Conservation (phyloP, 495 filamentous ascomycete species). For the Xylaria curta region DNA sequence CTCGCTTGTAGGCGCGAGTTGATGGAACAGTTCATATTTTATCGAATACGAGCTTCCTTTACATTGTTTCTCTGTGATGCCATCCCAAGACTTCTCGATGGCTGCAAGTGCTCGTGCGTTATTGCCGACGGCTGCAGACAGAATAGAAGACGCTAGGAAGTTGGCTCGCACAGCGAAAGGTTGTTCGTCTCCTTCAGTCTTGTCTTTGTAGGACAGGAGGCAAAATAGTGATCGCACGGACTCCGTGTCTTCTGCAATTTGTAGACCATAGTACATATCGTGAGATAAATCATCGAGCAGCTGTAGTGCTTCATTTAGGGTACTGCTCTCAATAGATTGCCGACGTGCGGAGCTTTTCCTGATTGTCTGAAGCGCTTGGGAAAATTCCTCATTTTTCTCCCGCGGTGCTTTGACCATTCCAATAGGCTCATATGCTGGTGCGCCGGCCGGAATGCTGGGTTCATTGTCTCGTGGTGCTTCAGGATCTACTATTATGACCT, state of each 20-base stretch:
- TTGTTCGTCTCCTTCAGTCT: constrained; percentile 24
- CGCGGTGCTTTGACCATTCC: constrained; percentile 57
- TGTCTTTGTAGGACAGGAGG: constrained; percentile 40
- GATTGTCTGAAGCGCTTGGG: constrained; percentile 50
- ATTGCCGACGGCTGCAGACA: constrained; percentile 65
- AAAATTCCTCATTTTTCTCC: constrained; percentile 48
- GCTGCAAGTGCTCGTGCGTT: constrained; percentile 64
- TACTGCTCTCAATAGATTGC: constrained; percentile 15
- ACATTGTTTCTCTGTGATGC: constrained; percentile 41
- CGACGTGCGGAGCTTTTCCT: constrained; percentile 39
- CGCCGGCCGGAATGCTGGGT: constrained; percentile 42
- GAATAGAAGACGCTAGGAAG: constrained; percentile 57
- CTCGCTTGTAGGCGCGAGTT: constrained; percentile 39
- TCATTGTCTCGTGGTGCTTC: constrained; percentile 38
- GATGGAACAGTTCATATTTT: constrained; percentile 38
- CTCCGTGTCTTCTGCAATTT: constrained; percentile 59
- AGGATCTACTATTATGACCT: constrained; percentile 54
- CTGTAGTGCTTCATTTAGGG: constrained; percentile 51
- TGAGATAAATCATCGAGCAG: constrained; percentile 65
- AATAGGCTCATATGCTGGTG: constrained; percentile 56
- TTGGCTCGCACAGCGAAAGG: constrained; percentile 40
- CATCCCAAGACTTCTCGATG: constrained; percentile 50
- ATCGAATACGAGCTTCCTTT: constrained; percentile 25
- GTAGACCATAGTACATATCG: constrained; percentile 73
- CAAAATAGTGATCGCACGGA: constrained; percentile 53